A percentile compares a stretch with the other conserved stretches of the same genome.
These are phyloP conservation scores for Drechslerella dactyloides DNA, from an alignment of 2,329 filamentous ascomycete species.

Conservation along the genomic window DNA sequence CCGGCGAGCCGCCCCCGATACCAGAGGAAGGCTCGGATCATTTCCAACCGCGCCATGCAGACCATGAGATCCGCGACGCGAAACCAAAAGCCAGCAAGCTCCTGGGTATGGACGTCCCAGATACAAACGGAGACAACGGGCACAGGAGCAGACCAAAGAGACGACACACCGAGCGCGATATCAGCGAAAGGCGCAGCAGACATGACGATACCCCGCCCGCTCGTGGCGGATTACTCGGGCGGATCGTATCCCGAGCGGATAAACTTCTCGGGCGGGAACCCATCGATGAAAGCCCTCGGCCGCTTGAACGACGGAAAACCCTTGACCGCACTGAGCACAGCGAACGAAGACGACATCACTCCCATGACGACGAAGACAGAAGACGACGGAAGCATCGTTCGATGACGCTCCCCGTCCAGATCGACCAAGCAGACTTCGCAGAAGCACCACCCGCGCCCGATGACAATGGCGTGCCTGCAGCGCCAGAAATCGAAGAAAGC, in stretches of 20 bases:
- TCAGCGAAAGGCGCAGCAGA: conserved; percentile 20
- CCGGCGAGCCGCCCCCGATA: conserved; percentile 36
- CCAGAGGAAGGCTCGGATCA: conserved; percentile 32
- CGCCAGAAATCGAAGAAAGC: conserved; percentile 7
- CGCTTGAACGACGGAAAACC: conserved; percentile 40
- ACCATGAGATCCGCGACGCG: conserved; percentile 32
- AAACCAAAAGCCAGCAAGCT: conserved; percentile 44
- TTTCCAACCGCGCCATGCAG: conserved; percentile 24
- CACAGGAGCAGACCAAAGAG: conserved; percentile 19
- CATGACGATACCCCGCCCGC: conserved; percentile 26
- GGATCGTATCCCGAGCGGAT: conserved; percentile 22
- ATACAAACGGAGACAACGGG: conserved; percentile 28
- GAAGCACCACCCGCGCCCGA: conserved; percentile 23
- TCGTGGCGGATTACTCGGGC: conserved; percentile 35
- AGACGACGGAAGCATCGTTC: conserved; percentile 42
- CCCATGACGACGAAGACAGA: conserved; percentile 31
- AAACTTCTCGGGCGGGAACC: conserved; percentile 32
- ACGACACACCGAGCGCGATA: conserved; percentile 30
- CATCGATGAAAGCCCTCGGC: conserved; percentile 24
- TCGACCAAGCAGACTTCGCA: conserved; percentile 36
- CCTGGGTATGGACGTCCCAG: conserved; percentile 30
- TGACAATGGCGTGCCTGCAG: conserved; percentile 22
- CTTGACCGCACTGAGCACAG: conserved; percentile 23
- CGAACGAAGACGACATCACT: conserved; percentile 31
- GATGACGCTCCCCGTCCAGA: conserved; percentile 23